Conservation (phyloP, 805 yeast species). For the Zygoascus flipseniorum region DNA sequence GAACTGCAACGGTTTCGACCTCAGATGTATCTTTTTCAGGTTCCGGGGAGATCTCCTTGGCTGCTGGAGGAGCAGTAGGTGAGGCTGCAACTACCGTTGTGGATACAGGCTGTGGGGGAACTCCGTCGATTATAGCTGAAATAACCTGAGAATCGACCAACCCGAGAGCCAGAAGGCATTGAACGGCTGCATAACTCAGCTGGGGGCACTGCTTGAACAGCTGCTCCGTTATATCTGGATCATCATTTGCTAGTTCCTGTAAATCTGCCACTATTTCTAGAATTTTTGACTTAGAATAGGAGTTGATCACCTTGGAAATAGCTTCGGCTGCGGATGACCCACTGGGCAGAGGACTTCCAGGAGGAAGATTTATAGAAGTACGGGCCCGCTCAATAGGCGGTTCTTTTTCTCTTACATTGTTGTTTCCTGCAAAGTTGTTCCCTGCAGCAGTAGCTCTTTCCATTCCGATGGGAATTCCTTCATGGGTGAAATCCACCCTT, state of each 20-base stretch:
- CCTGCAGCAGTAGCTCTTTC: not conserved
- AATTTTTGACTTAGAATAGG: constrained; percentile 36
- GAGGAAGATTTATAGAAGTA: constrained; percentile 33
- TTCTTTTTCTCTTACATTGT: not conserved
- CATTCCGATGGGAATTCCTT: constrained; percentile 26
- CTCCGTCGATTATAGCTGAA: constrained; percentile 17
- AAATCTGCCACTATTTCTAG: constrained; percentile 47
- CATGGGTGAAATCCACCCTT: constrained; percentile 67
- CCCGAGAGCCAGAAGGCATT: constrained; percentile 43
- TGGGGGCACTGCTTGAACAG: constrained; percentile 71
- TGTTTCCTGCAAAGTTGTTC: not conserved
- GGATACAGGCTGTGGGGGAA: not conserved
- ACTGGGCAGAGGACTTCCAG: constrained; percentile 39
- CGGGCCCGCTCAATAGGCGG: not conserved
- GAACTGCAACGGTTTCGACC: constrained; percentile 16
- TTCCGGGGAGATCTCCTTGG: not conserved
- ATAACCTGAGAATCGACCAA: constrained; percentile 25
- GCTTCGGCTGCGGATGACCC: constrained; percentile 32
- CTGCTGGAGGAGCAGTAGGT: not conserved
- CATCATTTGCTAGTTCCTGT: constrained; percentile 45
- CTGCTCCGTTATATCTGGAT: constrained; percentile 50
- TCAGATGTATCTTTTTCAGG: constrained; percentile 5
- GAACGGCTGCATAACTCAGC: constrained; percentile 73
- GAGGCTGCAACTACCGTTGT: not conserved
- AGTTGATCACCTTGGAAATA: constrained; percentile 39